Evolutionary conservation across 768 basidiomycete genomes (phyloP), one percentile per base, ranked within the genome.

Genomic region (Pulveroboletus sp.): DNA sequence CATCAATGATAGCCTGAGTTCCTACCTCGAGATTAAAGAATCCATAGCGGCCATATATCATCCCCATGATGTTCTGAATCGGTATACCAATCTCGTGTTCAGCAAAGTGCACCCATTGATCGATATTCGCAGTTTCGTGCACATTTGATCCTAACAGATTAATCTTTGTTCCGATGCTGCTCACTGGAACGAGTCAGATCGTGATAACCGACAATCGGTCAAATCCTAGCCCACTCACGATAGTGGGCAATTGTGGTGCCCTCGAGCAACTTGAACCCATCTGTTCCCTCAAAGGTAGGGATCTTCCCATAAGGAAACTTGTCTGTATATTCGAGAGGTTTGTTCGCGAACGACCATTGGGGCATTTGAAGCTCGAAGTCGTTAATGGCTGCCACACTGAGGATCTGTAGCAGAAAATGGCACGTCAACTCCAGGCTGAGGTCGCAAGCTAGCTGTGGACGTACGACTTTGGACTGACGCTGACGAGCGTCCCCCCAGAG

Each of bases 271-370:
- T 18, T 59, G 26, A 52, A 59, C 17, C 59, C 62, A 8, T 63
- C 57, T 10, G 35, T 40, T 5, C 48, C 55, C 37, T 63, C 55
- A 8, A 63, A 63, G 1, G 59, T 32, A 31, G 62, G 62, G 21
- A 63, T 55, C 32, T 63, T 63, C 0, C 59, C 61, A 7, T 56
- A 54, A 0, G 59, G 44, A 39, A 63, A 63, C 37, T 63, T 57
- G 28, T 11, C 24, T 9, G 26, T 26, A 27, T 49, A 63, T 4
- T 55, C 55, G 0, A 39, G 12, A 2, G 59, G 55, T 27, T 47
- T 63, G 47, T 50, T 46, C 0, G 18, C 17, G 41, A 55, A 58
- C 1, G 62, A 35, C 39, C 53, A 63, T 37, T 52, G 28, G 2
- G 57, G 43, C 21, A 32, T 28, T 14, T 61, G 39, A 2, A 59